Conservation (phyloP, 805 yeast species). For the Ogataea angusta region DNA sequence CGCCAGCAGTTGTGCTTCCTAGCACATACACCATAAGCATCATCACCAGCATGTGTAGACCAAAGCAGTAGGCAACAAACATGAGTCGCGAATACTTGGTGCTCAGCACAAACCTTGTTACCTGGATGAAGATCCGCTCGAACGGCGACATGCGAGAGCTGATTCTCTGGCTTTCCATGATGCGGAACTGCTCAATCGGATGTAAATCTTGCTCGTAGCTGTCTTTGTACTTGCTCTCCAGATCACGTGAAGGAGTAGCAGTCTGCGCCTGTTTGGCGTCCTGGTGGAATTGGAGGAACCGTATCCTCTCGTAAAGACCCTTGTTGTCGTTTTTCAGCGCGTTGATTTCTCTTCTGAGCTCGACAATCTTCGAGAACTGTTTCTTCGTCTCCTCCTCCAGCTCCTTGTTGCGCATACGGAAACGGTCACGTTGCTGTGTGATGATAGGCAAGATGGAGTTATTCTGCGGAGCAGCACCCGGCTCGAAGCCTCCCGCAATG, state of each 20-base stretch:
- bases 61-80: slow-evolving; percentile 69
- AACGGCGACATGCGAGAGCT: slow-evolving; percentile 68
- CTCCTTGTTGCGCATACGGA: slow-evolving; percentile 77
- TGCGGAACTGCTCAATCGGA: slow-evolving; percentile 79
- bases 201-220: slow-evolving; percentile 75
- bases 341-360: slow-evolving; percentile 62
- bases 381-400: slow-evolving; percentile 77
- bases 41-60: slow-evolving; percentile 73
- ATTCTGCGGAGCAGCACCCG: slow-evolving; percentile 29
- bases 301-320: slow-evolving; percentile 73
- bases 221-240: slow-evolving; percentile 59
- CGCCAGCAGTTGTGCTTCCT: slow-evolving; percentile 19
- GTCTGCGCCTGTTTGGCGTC: slow-evolving; percentile 15
- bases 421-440: slow-evolving; percentile 93
- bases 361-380: slow-evolving; percentile 49
- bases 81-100: slow-evolving; percentile 68
- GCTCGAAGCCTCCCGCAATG: slow-evolving; percentile 39
- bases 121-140: slow-evolving; percentile 71
- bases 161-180: slow-evolving; percentile 72
- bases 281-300: slow-evolving; percentile 58
- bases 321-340: slow-evolving; percentile 69
- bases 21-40: slow-evolving; percentile 55
- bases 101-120: slow-evolving; percentile 72
- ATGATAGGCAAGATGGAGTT: slow-evolving; percentile 73
- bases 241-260: slow-evolving; percentile 32